phyloP scores from a whole-genome alignment of 768 basidiomycete genomes.

The Xerocomus potaroensis region DNA sequence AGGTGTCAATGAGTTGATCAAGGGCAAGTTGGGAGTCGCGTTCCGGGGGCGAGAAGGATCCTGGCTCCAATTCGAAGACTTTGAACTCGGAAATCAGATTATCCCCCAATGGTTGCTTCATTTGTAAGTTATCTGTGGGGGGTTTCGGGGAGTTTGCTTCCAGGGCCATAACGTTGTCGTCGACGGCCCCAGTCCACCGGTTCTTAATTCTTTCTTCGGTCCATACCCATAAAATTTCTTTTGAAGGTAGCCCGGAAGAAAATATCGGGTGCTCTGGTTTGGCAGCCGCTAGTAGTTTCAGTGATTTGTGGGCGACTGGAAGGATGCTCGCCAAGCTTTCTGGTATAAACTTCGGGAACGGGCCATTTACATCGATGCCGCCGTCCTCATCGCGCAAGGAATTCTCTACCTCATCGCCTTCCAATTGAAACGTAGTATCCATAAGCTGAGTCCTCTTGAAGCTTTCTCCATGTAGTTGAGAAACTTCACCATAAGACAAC shows the following conservation, averaged over 20 bases:
- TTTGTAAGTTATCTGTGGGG: neutral
- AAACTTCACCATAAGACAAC: constrained; percentile 44
- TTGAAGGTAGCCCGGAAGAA: constrained; percentile 25
- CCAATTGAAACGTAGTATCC: constrained; percentile 16
- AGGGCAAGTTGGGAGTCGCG: constrained; percentile 28
- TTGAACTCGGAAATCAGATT: constrained; percentile 44
- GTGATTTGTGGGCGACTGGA: constrained; percentile 63
- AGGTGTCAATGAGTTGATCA: constrained; percentile 47
- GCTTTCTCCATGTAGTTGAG: constrained; percentile 26
- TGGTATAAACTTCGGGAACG: constrained; percentile 65
- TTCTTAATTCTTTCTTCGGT: constrained; percentile 11
- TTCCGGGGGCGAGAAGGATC: constrained; percentile 30
- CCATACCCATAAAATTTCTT: constrained; percentile 51
- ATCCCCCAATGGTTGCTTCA: neutral
- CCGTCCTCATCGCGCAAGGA: constrained; percentile 39
- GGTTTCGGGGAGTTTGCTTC: neutral
- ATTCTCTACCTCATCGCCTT: constrained; percentile 35
- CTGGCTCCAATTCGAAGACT: constrained; percentile 68
- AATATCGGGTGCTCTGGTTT: constrained; percentile 61
- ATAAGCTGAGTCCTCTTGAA: constrained; percentile 9
- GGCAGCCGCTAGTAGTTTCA: constrained; percentile 60
- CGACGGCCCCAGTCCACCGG: constrained; percentile 6
- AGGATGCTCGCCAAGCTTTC: constrained; percentile 46
- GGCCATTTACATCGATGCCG: constrained; percentile 36
- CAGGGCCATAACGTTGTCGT: neutral